Evolutionary conservation across 1,284 basidiomycete genomes (phyloP), one percentile per base, ranked within the genome.

Genomic region (Trametes sp.): DNA sequence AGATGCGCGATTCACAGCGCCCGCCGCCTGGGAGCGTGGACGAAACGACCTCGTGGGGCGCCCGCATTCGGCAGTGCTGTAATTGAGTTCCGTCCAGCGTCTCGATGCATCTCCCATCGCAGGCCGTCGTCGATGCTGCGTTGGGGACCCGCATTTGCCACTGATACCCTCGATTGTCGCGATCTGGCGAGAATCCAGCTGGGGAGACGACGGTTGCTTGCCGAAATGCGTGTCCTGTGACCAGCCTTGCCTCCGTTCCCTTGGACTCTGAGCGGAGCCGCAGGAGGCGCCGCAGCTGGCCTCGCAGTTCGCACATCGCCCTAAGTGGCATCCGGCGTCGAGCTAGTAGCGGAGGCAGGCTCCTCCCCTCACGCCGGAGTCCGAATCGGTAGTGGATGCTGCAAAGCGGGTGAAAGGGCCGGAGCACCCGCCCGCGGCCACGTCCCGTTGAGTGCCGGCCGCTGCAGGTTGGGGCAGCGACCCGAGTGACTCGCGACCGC

Each of bases 1-100:
- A 55, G 57, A 54, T 42, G 41, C 41, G 31, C 2, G 61, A 67
- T 64, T 63, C 52, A 42, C 66, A 52, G 36, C 51, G 38, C 48
- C 53, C 28, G 54, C 66, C 66, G 66, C 26, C 58, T 67, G 66
- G 9, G 66, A 67, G 61, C 66, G 66, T 57, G 23, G 16, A 42
- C 33, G 59, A 51, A 24, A 21, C 28, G 29, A 29, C 64, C 64
- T 44, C 55, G 61, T 59, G 61, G 55, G 28, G 31, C 42, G 42
- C 52, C 63, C 52, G 52, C 41, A 64, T 51, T 21, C 28, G 59
- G 63, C 23, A 29, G 29, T 19, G 41, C 4, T 14, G 33, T 26
- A 42, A 42, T 31, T 57, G 53, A 46, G 54, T 55, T 50, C 31
- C 48, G 31, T 28, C 28, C 31, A 42, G 51, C 50, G 52, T 36